phyloP scores from a whole-genome alignment of 805 yeast species.

The Cyberlindnera veronae region DNA sequence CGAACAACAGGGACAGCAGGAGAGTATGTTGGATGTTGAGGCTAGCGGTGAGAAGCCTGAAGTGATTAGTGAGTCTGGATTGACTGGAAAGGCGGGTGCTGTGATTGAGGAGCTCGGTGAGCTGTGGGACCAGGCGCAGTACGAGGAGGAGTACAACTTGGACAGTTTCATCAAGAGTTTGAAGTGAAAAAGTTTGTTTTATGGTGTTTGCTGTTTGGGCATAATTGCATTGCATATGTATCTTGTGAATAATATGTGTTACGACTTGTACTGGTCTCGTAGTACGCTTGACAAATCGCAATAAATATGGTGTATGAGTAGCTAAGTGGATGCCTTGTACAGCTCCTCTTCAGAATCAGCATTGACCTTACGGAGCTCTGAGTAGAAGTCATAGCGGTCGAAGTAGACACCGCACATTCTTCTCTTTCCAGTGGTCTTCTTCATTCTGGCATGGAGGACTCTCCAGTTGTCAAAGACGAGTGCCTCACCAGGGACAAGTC shows the following conservation, averaged over 20 bases:
- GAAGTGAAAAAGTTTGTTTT: too few relatives aligned
- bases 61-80: constrained; percentile 61
- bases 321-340: constrained; percentile 26
- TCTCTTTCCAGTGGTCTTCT: constrained; percentile 60
- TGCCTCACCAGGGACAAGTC: constrained; percentile 61
- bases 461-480: constrained; percentile 73
- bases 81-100: constrained; percentile 80
- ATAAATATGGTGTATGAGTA: background rate
- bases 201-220: too few relatives aligned
- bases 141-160: constrained; percentile 94
- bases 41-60: constrained; percentile 27
- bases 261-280: too few relatives aligned
- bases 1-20: constrained; percentile 48
- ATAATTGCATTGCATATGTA: too few relatives aligned
- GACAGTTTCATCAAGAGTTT: constrained; percentile 79
- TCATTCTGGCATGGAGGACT: constrained; percentile 61
- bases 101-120: constrained; percentile 88
- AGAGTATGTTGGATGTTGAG: constrained; percentile 27
- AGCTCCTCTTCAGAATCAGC: constrained; percentile 44
- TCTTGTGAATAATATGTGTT: too few relatives aligned
- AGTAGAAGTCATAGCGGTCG: constrained; percentile 62
- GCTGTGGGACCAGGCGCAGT: constrained; percentile 94
- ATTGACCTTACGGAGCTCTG: constrained; percentile 42
- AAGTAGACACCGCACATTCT: constrained; percentile 72
- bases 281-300: too few relatives aligned